Conservation (phyloP, 371 early-diverging fungal genomes). For the Funneliformis caledonium region DNA sequence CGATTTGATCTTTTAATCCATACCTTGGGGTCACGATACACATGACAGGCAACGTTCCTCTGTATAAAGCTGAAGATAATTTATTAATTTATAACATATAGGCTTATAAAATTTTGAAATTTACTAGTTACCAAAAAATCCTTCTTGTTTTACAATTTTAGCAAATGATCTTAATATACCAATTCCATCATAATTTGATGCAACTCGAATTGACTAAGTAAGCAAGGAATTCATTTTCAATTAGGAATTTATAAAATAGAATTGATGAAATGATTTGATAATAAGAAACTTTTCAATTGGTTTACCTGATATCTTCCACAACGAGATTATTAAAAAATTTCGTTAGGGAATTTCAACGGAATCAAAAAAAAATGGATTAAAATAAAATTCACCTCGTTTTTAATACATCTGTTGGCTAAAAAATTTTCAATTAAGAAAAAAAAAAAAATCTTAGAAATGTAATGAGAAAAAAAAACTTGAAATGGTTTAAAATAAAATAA, state of each 20-base stretch:
- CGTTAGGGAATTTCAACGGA: neutral
- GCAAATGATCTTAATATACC: constrained; percentile 13
- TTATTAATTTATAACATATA: neutral
- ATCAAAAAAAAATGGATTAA: neutral
- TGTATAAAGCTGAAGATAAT: constrained; percentile 48
- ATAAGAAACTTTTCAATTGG: neutral
- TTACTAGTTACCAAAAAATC: constrained; percentile 16
- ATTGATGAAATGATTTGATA: neutral
- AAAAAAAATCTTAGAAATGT: neutral
- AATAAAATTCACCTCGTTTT: constrained; percentile 27
- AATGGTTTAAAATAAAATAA: neutral
- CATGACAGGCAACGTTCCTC: constrained; percentile 56
- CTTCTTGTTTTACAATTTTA: constrained; percentile 19
- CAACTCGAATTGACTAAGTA: constrained; percentile 21
- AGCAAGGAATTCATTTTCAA: neutral
- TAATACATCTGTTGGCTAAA: constrained; percentile 39
- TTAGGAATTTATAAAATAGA: neutral
- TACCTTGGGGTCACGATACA: constrained; percentile 56
- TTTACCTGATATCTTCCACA: constrained; percentile 24
- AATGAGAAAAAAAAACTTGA: neutral
- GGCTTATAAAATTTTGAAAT: neutral
- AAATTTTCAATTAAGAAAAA: neutral
- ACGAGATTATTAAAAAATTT: neutral
- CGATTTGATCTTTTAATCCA: neutral
- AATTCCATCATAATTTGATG: constrained; percentile 17